A percentile compares a stretch with the other conserved stretches of the same genome.
Conservation (phyloP, 2,329 filamentous ascomycete genomes). For the Fusarium sp. region DNA sequence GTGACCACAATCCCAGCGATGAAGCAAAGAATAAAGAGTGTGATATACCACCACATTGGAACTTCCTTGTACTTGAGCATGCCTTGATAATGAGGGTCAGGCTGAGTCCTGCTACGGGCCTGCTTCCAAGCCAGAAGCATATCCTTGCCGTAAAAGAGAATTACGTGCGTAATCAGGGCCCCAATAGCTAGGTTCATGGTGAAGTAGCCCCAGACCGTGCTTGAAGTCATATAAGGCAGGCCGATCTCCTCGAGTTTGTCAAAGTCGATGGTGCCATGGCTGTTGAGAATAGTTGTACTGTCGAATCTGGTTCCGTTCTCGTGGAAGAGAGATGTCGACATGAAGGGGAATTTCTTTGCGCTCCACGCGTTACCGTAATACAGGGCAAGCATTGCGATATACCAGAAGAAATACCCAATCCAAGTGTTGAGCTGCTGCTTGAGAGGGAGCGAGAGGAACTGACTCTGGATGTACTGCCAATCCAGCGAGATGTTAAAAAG, state of each 20-base stretch:
- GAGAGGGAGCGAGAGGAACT: constrained; percentile 52
- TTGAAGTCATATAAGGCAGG: constrained; percentile 45
- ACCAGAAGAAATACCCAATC: constrained; percentile 53
- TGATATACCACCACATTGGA: constrained; percentile 53
- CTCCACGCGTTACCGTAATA: constrained; percentile 58
- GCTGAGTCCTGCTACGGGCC: constrained; percentile 29
- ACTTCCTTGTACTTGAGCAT: constrained; percentile 57
- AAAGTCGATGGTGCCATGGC: constrained; percentile 43
- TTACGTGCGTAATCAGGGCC: constrained; percentile 35
- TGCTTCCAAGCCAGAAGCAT: constrained; percentile 23
- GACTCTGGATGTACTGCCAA: constrained; percentile 57
- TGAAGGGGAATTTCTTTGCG: constrained; percentile 49
- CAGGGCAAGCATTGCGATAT: constrained; percentile 50
- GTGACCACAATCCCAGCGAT: constrained; percentile 51
- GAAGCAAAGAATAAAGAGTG: constrained; percentile 48
- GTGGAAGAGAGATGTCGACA: constrained; percentile 47
- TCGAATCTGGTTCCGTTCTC: constrained; percentile 43
- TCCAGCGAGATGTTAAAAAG: constrained; percentile 57
- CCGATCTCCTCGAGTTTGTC: constrained; percentile 43
- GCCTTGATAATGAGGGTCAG: constrained; percentile 56
- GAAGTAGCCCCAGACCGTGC: constrained; percentile 44
- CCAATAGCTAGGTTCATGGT: constrained; percentile 49
- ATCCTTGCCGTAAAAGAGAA: constrained; percentile 31
- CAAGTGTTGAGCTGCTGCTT: constrained; percentile 53
- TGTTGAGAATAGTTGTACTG: constrained; percentile 38